Percentiles rank a stretch among this genome's conserved stretches.
phyloP scores from a whole-genome alignment of 2,329 filamentous ascomycete genomes.

The Exophiala dermatitidis region DNA sequence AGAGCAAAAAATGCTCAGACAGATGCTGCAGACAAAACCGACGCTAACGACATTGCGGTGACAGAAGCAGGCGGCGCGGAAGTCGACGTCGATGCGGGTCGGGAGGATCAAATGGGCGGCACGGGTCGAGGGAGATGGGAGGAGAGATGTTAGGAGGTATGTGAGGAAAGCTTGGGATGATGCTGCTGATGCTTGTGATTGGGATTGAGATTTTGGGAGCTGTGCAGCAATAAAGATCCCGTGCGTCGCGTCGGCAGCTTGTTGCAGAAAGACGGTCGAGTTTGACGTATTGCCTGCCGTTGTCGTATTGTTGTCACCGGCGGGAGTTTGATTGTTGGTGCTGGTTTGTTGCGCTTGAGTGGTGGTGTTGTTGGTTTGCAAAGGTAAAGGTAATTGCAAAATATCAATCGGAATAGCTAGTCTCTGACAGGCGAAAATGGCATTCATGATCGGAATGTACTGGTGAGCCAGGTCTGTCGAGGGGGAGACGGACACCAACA shows the following conservation, averaged over 20 bases:
- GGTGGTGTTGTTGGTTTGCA: background rate
- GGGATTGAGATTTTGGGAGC: conserved; percentile 1
- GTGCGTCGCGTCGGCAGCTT: conserved; percentile 69
- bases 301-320: background rate
- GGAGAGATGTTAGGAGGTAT: conserved; percentile 89
- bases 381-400: conserved; percentile 54
- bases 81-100: conserved; percentile 81
- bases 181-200: conserved; percentile 29
- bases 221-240: conserved; percentile 59
- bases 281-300: conserved; percentile 6
- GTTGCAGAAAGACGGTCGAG: conserved; percentile 79
- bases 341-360: background rate
- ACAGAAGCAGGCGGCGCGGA: conserved; percentile 96
- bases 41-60: conserved; percentile 85
- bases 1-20: conserved; percentile 84
- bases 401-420: conserved; percentile 87
- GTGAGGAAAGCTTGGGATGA: conserved; percentile 68
- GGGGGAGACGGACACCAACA: conserved; percentile 83
- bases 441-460: conserved; percentile 98
- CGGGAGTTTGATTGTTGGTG: background rate
- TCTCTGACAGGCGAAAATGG: conserved; percentile 89
- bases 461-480: conserved; percentile 79
- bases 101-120: conserved; percentile 62
- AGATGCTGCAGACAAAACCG: conserved; percentile 93
- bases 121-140: conserved; percentile 62